Conservation (phyloP, 192 early-diverging fungal genomes). For the Coemansia sp. region DNA sequence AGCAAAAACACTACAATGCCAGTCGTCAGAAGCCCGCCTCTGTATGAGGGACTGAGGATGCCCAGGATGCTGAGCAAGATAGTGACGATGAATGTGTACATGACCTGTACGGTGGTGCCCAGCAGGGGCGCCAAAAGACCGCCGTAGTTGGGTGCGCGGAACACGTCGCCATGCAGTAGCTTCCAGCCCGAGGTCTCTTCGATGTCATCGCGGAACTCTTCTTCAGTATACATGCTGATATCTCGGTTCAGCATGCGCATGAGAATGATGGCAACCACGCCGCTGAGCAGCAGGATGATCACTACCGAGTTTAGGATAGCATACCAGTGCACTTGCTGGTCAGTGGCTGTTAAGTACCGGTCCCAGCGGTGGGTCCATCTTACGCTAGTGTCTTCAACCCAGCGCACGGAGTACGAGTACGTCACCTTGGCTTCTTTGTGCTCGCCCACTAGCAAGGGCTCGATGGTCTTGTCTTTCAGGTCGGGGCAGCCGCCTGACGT, state of each 20-base stretch:
- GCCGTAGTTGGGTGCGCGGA: conserved; percentile 63
- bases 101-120: conserved; percentile 70
- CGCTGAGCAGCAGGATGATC: conserved; percentile 64
- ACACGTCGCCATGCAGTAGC: conserved; percentile 75
- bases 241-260: conserved; percentile 67
- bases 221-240: conserved; percentile 49
- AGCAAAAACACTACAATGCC: conserved; percentile 60
- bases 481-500: conserved; percentile 30
- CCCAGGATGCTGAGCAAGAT: conserved; percentile 58
- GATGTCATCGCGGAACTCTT: conserved; percentile 58
- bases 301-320: conserved; percentile 69
- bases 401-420: conserved; percentile 72
- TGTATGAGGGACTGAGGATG: conserved; percentile 63
- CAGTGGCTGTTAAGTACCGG: conserved; percentile 55
- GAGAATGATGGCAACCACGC: conserved; percentile 65
- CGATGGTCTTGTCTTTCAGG: background rate
- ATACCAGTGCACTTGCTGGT: conserved; percentile 64
- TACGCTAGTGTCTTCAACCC: conserved; percentile 58
- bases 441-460: conserved; percentile 28
- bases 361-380: conserved; percentile 66
- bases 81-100: conserved; percentile 58
- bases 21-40: conserved; percentile 60
- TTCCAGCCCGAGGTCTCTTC: conserved; percentile 76
- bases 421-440: conserved; percentile 43
- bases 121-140: conserved; percentile 68